Conservation (phyloP, 2,329 filamentous ascomycete genomes). For the Aspergillus transmontanensis region DNA sequence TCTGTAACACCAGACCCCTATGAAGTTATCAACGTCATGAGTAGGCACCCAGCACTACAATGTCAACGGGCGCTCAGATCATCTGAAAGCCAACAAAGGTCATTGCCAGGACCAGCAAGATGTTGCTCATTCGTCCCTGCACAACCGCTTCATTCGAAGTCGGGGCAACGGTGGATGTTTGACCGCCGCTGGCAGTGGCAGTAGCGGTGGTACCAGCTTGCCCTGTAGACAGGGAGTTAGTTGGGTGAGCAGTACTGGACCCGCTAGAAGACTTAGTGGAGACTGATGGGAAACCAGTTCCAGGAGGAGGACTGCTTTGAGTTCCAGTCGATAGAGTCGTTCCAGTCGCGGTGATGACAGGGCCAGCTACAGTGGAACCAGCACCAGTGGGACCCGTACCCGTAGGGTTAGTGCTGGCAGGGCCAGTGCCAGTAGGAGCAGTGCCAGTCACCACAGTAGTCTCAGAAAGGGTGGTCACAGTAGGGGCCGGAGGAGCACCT, state of each 20-base stretch:
- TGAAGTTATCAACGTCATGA: background rate
- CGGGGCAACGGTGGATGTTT: constrained; percentile 14
- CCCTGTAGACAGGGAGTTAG: constrained; percentile 4
- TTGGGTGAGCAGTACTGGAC: background rate
- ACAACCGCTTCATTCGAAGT: constrained; percentile 22
- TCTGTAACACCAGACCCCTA: background rate
- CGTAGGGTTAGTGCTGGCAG: background rate
- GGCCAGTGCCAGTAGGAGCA: background rate
- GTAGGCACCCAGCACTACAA: background rate
- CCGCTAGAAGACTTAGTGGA: background rate
- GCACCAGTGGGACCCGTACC: background rate
- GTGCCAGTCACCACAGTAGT: constrained; percentile 5
- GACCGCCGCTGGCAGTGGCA: constrained; percentile 9
- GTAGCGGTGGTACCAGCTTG: constrained; percentile 3
- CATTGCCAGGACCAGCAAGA: constrained; percentile 9
- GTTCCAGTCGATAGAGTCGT: background rate
- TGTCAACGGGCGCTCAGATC: background rate
- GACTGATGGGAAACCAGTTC: background rate
- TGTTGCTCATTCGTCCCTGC: background rate
- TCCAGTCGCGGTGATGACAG: background rate
- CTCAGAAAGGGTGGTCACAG: constrained; percentile 1
- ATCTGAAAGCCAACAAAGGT: constrained; percentile 8
- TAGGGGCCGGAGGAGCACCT: background rate
- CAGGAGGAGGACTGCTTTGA: background rate
- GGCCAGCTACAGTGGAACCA: constrained; percentile 5